Conservation (phyloP, 2,329 filamentous ascomycete species). For the Stagonosporopsis rhizophila region DNA sequence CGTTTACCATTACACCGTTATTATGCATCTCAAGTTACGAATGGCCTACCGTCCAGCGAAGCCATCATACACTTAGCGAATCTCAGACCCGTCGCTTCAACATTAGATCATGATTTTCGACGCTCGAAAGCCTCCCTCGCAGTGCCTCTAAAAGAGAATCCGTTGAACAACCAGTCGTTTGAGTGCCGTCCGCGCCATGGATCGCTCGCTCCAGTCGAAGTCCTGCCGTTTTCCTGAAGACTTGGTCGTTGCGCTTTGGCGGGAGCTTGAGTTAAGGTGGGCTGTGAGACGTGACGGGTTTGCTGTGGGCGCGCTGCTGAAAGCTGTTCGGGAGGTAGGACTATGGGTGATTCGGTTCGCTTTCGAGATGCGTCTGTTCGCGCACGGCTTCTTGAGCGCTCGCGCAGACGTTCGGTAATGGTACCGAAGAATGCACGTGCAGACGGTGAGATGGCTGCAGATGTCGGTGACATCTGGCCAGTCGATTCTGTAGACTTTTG, state of each 20-base stretch:
- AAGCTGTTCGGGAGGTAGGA: slow-evolving; percentile 37
- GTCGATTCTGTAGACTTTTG: slow-evolving; percentile 37
- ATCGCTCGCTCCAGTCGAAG: slow-evolving; percentile 42
- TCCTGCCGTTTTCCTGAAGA: slow-evolving; percentile 31
- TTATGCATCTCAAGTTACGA: background rate
- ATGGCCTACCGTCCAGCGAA: slow-evolving; percentile 2
- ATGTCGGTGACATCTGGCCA: slow-evolving; percentile 31
- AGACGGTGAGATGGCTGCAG: slow-evolving; percentile 32
- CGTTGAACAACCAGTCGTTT: slow-evolving; percentile 50
- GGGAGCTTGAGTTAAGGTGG: slow-evolving; percentile 4
- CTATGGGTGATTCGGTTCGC: slow-evolving; percentile 42
- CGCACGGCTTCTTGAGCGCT: slow-evolving; percentile 45
- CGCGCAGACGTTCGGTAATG: slow-evolving; percentile 43
- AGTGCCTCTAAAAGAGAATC: slow-evolving; percentile 47
- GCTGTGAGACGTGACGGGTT: slow-evolving; percentile 24
- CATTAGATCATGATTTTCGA: slow-evolving; percentile 26
- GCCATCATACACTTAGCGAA: background rate
- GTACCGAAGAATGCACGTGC: slow-evolving; percentile 48
- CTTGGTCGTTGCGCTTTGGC: slow-evolving; percentile 35
- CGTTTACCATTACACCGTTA: background rate
- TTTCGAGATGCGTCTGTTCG: slow-evolving; percentile 32
- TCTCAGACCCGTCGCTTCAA: background rate
- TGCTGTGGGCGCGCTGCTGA: slow-evolving; percentile 22
- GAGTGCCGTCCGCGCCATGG: slow-evolving; percentile 48
- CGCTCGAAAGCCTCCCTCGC: slow-evolving; percentile 41